Evolutionary conservation across 2,329 filamentous ascomycete species (phyloP), one percentile per base, ranked within the genome.

Genomic region (Chrysoporthe austroafricana): DNA sequence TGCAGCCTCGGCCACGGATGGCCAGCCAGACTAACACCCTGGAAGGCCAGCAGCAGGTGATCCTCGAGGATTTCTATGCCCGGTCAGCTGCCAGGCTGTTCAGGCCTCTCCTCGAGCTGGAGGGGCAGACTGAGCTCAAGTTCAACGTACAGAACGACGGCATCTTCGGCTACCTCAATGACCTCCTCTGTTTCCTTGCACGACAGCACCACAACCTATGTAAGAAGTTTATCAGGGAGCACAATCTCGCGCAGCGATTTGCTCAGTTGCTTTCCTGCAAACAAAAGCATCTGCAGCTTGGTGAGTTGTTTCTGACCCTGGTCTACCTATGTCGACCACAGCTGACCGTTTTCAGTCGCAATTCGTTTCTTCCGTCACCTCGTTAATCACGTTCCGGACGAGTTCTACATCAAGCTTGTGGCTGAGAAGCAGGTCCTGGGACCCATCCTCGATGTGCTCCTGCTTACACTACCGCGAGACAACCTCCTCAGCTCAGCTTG

Each of bases 401-500:
- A 96, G 65, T 97, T 96, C 73, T 97, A 97, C 77, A 90, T 93
- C 74, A 91, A 90, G 64, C 91, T 97, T 73, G 87, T 98, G 73
- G 91, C 90, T 36, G 89, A 94, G 72, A 91, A 94, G 76, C 88
- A 90, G 69, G 88, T 96, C 0, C 89, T 98, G 68, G 92, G 91
- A 52, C 91, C 94, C 0, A 92, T 98, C 44, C 83, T 99, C 16
- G 88, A 96, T 72, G 90, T 97, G 48, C 86, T 98, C 44, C 86
- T 91, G 66, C 88, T 92, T 72, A 96, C 93, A 0, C 91, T 97
- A 87, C 93, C 94, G 0, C 88, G 94, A 54, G 95, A 99, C 78
- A 98, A 97, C 73, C 84, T 99, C 3, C 85, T 98, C 43, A 96
- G 96, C 77, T 98, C 95, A 0, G 95, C 94, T 9, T 97, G 93